Base-by-base conservation (phyloP, 495 filamentous ascomycete species). In the Opeltia flavorubescens region DNA sequence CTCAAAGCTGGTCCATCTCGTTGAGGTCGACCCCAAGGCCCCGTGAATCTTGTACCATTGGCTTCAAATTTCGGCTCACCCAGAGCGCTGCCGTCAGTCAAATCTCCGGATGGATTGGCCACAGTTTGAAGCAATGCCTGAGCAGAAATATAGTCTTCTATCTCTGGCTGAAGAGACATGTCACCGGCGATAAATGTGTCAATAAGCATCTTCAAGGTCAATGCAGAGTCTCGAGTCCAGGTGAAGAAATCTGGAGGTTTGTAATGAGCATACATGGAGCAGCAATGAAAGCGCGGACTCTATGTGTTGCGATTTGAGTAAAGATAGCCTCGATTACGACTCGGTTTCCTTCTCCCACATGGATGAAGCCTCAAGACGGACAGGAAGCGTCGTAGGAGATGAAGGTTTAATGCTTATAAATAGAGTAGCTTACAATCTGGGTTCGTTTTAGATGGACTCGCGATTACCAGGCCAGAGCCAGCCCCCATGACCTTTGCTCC, bases 61-160 rank as follows among this genome's bases (percentile, higher is more conserved):
- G 68, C 68, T 36, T 75, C 60, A 39, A 72, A 80, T 47, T 81
- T 81, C 5, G 78, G 76, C 42, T 82, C 78, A 15, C 71, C 78
- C 15, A 82, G 67, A 6, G 74, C 74, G 17, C 66, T 61, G 9
- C 69, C 67, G 31, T 66, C 63, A 20, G 59, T 49, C 34, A 77
- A 65, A 13, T 58, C 62, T 2, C 76, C 75, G 12, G 75, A 78
- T 2, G 71, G 77, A 45, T 75, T 77, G 17, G 61, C 59, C 20
- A 71, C 62, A 5, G 59, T 66, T 61, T 81, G 77, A 3, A 78
- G 61, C 11, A 59, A 57, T 11, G 66, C 68, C 50, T 79, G 70
- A 2, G 74, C 60, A 21, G 60, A 61, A 48, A 80, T 66, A 57
- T 76, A 80, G 27, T 74, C 56, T 39, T 75, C 61, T 31, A 80